Base-by-base conservation (phyloP, 345 rosid genomes). In the Erysimum cheiranthoides region DNA sequence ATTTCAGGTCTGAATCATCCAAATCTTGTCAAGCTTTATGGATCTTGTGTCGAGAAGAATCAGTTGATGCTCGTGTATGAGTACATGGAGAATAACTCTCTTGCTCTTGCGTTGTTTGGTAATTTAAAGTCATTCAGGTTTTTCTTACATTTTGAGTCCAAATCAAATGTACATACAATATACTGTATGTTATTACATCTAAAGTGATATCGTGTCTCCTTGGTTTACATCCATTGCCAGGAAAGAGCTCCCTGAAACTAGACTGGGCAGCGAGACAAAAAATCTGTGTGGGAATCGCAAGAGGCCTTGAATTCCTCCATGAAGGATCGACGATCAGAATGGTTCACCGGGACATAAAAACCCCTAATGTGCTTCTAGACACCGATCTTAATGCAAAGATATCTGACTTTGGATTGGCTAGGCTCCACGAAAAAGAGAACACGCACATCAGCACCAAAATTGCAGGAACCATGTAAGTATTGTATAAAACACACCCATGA, bases 381-480 rank as follows among this genome's bases (percentile, higher is more conserved):
- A 42, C 18, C 0, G 78, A 84, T 34, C 68, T 87, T 4, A 89
- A 85, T 62, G 81, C 94, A 7, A 89, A 85, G 66, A 89, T 89
- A 72, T 89, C 92, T 0, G 95, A 89, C 52, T 89, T 89, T 64
- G 95, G 90, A 13, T 69, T 89, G 78, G 92, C 95, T 65, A 85
- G 82, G 73, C 86, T 85, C 25, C 43, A 84, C 14, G 84, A 82
- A 25, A 83, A 63, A 50, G 92, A 85, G 8, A 78, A 86, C 34
- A 81, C 75, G 28, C 92, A 85, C 71, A 81, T 89, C 49, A 87
- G 82, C 76, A 87, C 95, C 36, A 79, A 80, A 68, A 45, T 89
- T 63, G 95, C 88, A 2, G 92, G 92, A 70, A 89, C 94, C 56
- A 75, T 89, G 94, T 89, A 61, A 68, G 86, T 1, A 32, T 32